Evolutionary conservation across 257 asterid genomes (phyloP).

Genomic region (Apocynum venetum): DNA sequence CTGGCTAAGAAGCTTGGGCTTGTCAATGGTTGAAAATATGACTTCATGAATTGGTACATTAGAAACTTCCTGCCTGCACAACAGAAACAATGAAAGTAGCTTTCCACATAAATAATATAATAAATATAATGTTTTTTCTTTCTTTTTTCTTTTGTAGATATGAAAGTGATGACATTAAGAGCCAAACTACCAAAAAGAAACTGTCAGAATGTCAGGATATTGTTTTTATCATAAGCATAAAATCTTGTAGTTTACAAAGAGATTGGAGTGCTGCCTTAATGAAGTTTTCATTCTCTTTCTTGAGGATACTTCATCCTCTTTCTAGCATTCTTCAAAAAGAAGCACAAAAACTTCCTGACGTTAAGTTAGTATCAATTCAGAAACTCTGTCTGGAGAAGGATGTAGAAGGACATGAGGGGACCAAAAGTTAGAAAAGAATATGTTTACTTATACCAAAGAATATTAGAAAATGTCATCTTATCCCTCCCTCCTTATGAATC

Average conservation of each 20-base stretch:
- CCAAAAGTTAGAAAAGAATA: too few species aligned
- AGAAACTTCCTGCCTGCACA: constrained; percentile 64
- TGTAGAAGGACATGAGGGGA: too few species aligned
- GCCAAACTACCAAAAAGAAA: background rate
- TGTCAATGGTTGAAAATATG: constrained; percentile 81
- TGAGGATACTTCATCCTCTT: background rate
- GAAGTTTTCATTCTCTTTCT: background rate
- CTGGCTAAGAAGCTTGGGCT: constrained; percentile 96
- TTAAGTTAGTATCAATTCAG: background rate
- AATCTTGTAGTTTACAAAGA: background rate
- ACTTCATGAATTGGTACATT: constrained; percentile 60
- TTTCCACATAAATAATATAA: background rate
- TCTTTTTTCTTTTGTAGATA: background rate
- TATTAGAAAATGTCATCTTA: background rate
- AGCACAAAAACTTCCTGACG: background rate
- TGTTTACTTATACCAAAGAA: background rate
- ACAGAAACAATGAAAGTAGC: constrained; percentile 16
- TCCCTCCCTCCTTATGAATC: background rate
- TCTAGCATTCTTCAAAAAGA: background rate
- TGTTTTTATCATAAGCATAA: background rate
- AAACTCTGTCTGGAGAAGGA: too few species aligned
- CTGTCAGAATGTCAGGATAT: background rate
- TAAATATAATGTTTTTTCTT: background rate
- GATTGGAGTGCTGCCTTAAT: background rate
- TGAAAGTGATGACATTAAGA: background rate